Percentiles rank a stretch among this genome's conserved stretches.
Evolutionary conservation across 2,329 filamentous ascomycete genomes (phyloP).

Genomic region (Trichoderma guizhouense): DNA sequence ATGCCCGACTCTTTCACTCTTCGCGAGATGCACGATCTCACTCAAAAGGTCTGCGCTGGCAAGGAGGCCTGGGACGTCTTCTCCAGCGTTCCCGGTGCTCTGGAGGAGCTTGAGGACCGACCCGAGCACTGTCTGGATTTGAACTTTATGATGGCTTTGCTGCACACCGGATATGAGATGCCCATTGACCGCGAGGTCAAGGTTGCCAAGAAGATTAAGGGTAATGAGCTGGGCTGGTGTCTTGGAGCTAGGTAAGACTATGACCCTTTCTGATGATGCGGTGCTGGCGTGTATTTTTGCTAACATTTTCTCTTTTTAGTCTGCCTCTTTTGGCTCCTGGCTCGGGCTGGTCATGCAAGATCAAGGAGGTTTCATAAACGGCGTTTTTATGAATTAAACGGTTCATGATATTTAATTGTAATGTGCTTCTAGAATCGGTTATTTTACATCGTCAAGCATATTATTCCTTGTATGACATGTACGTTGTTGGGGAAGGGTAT

Average conservation of each 20-base stretch:
- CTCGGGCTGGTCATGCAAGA: slow-evolving; percentile 87
- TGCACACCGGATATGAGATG: slow-evolving; percentile 98
- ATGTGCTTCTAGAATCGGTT: not conserved
- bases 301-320: slow-evolving; percentile 44
- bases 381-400: slow-evolving; percentile 17
- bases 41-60: slow-evolving; percentile 79
- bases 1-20: slow-evolving; percentile 99
- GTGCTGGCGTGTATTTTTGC: slow-evolving; percentile 47
- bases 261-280: slow-evolving; percentile 30
- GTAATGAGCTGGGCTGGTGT: slow-evolving; percentile 96
- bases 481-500: not conserved
- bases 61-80: slow-evolving; percentile 78
- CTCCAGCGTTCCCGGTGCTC: slow-evolving; percentile 67
- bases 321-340: slow-evolving; percentile 76
- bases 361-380: slow-evolving; percentile 66
- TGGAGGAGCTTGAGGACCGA: slow-evolving; percentile 74
- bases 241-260: slow-evolving; percentile 80
- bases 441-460: not conserved
- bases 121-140: slow-evolving; percentile 93
- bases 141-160: slow-evolving; percentile 90
- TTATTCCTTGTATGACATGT: not conserved
- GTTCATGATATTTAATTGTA: not conserved
- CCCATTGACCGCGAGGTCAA: slow-evolving; percentile 92
- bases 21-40: slow-evolving; percentile 81
- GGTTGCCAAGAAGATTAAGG: slow-evolving; percentile 98